These are phyloP conservation scores for Metahyphopichia silvanorum DNA, from an alignment of 805 yeast genomes.

Conservation along the genomic window DNA sequence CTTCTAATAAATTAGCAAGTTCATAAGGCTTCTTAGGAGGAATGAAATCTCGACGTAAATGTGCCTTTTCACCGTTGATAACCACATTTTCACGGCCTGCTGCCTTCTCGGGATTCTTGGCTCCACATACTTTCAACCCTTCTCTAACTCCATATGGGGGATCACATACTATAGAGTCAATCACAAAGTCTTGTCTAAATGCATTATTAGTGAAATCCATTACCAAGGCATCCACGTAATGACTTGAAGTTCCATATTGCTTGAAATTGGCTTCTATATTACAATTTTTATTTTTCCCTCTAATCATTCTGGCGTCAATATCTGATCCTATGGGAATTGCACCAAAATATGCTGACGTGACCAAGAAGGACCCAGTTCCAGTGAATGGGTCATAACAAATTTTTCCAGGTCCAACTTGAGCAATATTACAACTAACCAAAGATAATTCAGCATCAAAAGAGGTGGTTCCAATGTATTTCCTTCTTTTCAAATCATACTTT, in stretches of 20 bases:
- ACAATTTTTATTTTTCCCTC: slow-evolving; percentile 59
- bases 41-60: slow-evolving; percentile 73
- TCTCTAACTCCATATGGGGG: slow-evolving; percentile 98
- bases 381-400: slow-evolving; percentile 91
- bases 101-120: slow-evolving; percentile 62
- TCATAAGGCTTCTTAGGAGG: slow-evolving; percentile 92
- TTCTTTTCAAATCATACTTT: slow-evolving; percentile 70
- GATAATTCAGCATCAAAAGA: slow-evolving; percentile 95
- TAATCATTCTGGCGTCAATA: slow-evolving; percentile 76
- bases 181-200: slow-evolving; percentile 53
- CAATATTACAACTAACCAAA: slow-evolving; percentile 82
- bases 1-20: slow-evolving; percentile 72
- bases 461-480: slow-evolving; percentile 92
- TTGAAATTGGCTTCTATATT: slow-evolving; percentile 65
- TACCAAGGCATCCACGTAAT: slow-evolving; percentile 72
- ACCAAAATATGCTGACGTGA: slow-evolving; percentile 84
- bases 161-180: slow-evolving; percentile 88
- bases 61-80: slow-evolving; percentile 81
- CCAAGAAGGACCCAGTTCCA: slow-evolving; percentile 93
- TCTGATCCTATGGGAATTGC: slow-evolving; percentile 84
- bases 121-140: slow-evolving; percentile 90
- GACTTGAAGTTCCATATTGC: slow-evolving; percentile 59
- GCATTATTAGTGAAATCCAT: slow-evolving; percentile 96
- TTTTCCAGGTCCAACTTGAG: slow-evolving; percentile 62
- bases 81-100: slow-evolving; percentile 68